Conservation (phyloP, 495 filamentous ascomycete genomes). For the Glonium stellatum region DNA sequence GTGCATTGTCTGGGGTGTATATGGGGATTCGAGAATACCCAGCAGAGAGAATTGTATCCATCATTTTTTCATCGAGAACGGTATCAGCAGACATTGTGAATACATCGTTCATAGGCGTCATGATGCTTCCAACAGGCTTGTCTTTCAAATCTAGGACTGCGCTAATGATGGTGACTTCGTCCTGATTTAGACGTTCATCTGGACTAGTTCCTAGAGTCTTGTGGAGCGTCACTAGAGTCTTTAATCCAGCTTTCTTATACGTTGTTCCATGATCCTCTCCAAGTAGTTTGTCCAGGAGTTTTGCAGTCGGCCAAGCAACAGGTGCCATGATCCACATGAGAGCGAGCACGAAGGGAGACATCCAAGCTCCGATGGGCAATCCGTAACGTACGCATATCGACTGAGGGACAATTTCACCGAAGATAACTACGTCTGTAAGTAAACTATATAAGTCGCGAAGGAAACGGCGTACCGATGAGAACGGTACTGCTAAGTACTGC, state of each 20-base stretch:
- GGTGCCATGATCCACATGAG: constrained; percentile 90
- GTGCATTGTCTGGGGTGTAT: constrained; percentile 70
- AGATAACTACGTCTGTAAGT: constrained; percentile 65
- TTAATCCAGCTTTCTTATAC: constrained; percentile 91
- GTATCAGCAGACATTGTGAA: constrained; percentile 92
- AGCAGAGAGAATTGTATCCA: constrained; percentile 84
- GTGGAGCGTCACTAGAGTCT: constrained; percentile 87
- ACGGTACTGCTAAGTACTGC: constrained; percentile 88
- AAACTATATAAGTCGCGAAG: constrained; percentile 19
- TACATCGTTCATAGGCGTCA: constrained; percentile 97
- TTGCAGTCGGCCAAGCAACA: constrained; percentile 82
- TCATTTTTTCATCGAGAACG: constrained; percentile 81
- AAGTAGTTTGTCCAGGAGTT: constrained; percentile 78
- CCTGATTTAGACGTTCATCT: constrained; percentile 85
- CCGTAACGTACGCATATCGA: constrained; percentile 95
- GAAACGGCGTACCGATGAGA: constrained; percentile 65
- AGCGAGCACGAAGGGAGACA: constrained; percentile 78
- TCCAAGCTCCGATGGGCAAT: constrained; percentile 89
- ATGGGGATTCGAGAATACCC: constrained; percentile 96
- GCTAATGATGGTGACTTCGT: constrained; percentile 97
- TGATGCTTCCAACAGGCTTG: constrained; percentile 87
- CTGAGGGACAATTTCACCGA: constrained; percentile 92
- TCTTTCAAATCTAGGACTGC: constrained; percentile 94
- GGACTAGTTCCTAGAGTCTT: constrained; percentile 75
- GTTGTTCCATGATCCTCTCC: constrained; percentile 90